Base-by-base conservation (phyloP, 192 early-diverging fungal species). In the Backusella parvicylindrica region DNA sequence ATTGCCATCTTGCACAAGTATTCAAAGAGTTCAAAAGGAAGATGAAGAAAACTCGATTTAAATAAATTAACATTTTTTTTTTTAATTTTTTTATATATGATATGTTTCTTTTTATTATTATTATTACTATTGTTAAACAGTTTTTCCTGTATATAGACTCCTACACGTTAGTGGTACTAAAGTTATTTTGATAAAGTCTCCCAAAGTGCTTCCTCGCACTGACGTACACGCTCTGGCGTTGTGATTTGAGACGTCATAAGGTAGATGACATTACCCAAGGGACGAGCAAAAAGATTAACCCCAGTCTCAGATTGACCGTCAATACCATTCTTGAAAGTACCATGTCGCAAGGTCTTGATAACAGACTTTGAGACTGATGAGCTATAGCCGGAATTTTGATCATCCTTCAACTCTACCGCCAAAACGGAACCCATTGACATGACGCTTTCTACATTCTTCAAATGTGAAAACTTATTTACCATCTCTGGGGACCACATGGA, bases 221-320 rank as follows among this genome's bases (percentile, higher is more conserved):
- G 76, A 15, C 69, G 72, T 26, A 89, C 72, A 65, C 77, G 76
- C 41, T 84, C 77, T 12, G 72, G 64, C 0, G 81, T 82, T 9
- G 86, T 85, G 5, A 85, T 83, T 66, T 87, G 86, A 36, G 89
- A 88, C 3, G 88, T 81, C 84, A 94, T 92, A 65, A 95, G 74
- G 69, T 95, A 95, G n/a, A 95, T 79, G 2, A 95, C 88, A 73
- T 93, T 93, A 0, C 93, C 93, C 35, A 95, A 75, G 2, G 92
- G 91, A 32, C 93, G 75, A 47, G 87, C 86, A 82, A 86, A 93
- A 21, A 93, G 82, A 16, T 77, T 75, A 70, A 81, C 76, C 12
- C 81, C 67, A 40, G 80, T 78, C 12, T 75, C 70, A 26, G 67
- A 3, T 31, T 35, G 38, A 18, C 41, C 40, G 11, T 47, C 28